A percentile compares a stretch with the other conserved stretches of the same genome.
These are phyloP conservation scores for Fusarium beomiforme DNA, from an alignment of 2,329 filamentous ascomycete species.

Conservation along the genomic window DNA sequence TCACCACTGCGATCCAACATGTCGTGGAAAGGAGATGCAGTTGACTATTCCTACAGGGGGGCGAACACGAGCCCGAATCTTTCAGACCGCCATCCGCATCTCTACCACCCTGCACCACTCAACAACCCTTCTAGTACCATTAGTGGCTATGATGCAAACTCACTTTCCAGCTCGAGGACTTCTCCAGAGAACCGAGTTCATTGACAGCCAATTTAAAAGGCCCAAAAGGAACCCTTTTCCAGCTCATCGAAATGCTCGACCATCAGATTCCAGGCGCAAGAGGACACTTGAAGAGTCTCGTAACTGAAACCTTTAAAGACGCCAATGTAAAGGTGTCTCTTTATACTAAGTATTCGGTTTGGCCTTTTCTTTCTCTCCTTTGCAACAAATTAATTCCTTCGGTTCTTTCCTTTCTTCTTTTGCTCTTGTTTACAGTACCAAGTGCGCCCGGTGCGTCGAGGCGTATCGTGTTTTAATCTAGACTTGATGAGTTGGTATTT, in stretches of 20 bases:
- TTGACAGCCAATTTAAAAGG: not conserved
- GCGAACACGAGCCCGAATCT: constrained; percentile 58
- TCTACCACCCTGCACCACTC: constrained; percentile 63
- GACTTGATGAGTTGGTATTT: constrained; percentile 16
- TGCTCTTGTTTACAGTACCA: not conserved
- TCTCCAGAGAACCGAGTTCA: constrained; percentile 7
- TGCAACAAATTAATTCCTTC: not conserved
- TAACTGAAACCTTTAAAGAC: not conserved
- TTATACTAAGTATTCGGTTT: not conserved
- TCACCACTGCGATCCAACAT: constrained; percentile 69
- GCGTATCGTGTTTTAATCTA: constrained; percentile 23
- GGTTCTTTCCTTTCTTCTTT: not conserved
- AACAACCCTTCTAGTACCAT: constrained; percentile 33
- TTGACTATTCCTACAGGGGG: constrained; percentile 66
- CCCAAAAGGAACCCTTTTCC: not conserved
- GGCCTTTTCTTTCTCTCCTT: not conserved
- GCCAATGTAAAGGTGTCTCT: not conserved
- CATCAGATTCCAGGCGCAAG: not conserved
- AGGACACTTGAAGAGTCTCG: not conserved
- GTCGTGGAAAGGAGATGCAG: constrained; percentile 70
- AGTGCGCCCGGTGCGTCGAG: constrained; percentile 22
- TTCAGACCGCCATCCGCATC: constrained; percentile 57
- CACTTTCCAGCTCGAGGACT: constrained; percentile 4
- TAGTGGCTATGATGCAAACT: constrained; percentile 9
- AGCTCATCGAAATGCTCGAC: not conserved